A percentile compares a stretch with the other conserved stretches of the same genome.
Evolutionary conservation across 129 eudicot genomes (phyloP).

Genomic region (Apium graveolens): DNA sequence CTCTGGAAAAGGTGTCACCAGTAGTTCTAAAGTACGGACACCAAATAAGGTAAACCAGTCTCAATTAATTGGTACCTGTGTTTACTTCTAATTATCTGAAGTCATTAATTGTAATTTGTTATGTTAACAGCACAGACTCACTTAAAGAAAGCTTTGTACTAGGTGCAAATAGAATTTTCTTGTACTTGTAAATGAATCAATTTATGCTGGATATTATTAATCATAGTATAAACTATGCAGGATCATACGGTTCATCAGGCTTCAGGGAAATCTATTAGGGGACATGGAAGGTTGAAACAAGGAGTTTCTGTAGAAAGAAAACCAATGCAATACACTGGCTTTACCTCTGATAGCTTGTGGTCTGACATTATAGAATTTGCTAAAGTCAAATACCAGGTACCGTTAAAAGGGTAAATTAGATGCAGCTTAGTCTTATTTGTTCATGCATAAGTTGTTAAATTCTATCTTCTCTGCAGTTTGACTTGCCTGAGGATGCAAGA

Average conservation of each 20-base stretch:
- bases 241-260: conserved; percentile 41
- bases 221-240: conserved; percentile 24
- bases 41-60: conserved; percentile 59
- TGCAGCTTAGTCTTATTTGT: background rate
- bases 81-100: background rate
- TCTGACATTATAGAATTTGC: conserved; percentile 71
- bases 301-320: conserved; percentile 37
- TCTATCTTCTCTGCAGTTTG: conserved; percentile 48
- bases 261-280: conserved; percentile 50
- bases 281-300: conserved; percentile 44
- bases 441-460: conserved; percentile 1
- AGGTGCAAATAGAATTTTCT: background rate
- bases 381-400: conserved; percentile 89
- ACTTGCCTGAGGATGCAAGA: conserved; percentile 80
- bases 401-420: background rate
- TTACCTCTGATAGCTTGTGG: conserved; percentile 77
- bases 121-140: background rate
- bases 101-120: background rate
- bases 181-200: background rate
- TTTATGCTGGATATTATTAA: background rate
- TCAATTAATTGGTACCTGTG: background rate
- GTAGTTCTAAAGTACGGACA: conserved; percentile 30
- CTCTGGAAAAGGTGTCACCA: conserved; percentile 39
- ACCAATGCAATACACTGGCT: conserved; percentile 36
- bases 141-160: background rate